phyloP scores from a whole-genome alignment of 2,329 filamentous ascomycete species.

The Bipolaris victoriae region DNA sequence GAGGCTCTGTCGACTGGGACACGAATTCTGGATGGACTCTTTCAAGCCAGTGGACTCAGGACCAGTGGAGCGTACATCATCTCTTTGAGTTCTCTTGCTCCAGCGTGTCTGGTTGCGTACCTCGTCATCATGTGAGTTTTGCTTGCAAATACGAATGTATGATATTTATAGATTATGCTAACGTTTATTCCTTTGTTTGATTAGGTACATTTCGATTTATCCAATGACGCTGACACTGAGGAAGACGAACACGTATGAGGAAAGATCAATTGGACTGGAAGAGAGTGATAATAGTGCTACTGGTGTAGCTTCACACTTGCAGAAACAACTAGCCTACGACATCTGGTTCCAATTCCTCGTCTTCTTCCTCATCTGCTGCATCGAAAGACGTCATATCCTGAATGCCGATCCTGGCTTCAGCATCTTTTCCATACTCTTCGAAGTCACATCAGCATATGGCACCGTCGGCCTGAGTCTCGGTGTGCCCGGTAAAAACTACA shows the following conservation, averaged over 20 bases:
- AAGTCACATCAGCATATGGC: slow-evolving; percentile 64
- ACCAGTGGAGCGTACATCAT: slow-evolving; percentile 72
- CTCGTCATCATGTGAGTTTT: slow-evolving; percentile 66
- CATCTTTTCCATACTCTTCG: slow-evolving; percentile 55
- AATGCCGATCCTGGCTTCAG: slow-evolving; percentile 40
- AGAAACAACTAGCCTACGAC: slow-evolving; percentile 70
- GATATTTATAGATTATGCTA: neutral
- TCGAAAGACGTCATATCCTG: slow-evolving; percentile 64
- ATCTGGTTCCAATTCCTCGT: slow-evolving; percentile 70
- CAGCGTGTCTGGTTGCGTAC: slow-evolving; percentile 66
- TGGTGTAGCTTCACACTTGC: slow-evolving; percentile 56
- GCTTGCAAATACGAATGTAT: neutral
- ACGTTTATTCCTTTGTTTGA: neutral
- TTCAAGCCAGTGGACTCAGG: slow-evolving; percentile 66
- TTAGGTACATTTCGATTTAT: slow-evolving; percentile 62
- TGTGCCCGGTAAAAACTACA: slow-evolving; percentile 60
- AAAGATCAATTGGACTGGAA: slow-evolving; percentile 68
- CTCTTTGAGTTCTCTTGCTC: slow-evolving; percentile 60
- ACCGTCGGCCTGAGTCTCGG: slow-evolving; percentile 68
- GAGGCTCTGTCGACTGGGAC: slow-evolving; percentile 59
- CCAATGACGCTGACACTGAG: slow-evolving; percentile 69
- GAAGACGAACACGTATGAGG: slow-evolving; percentile 75
- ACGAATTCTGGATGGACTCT: slow-evolving; percentile 68
- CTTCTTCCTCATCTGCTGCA: slow-evolving; percentile 64
- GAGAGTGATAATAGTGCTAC: slow-evolving; percentile 27